phyloP scores from a whole-genome alignment of 2,329 filamentous ascomycete species.

The Mariannaea elegans region DNA sequence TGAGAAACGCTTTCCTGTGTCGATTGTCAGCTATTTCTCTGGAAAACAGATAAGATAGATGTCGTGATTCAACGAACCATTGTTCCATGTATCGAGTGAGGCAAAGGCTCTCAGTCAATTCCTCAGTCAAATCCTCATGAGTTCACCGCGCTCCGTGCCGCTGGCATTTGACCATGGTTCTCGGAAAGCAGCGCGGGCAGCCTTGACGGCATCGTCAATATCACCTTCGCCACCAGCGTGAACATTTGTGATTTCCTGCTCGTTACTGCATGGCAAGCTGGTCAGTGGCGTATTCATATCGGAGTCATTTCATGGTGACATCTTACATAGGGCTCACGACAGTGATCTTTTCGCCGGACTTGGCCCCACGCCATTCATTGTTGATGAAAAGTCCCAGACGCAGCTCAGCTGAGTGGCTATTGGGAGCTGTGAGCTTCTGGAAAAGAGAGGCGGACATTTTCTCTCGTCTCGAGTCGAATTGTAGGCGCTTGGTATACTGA shows the following conservation, averaged over 20 bases:
- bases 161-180: not conserved
- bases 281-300: not conserved
- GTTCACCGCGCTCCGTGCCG: not conserved
- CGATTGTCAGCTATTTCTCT: not conserved
- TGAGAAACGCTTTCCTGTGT: not conserved
- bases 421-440: not conserved
- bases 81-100: not conserved
- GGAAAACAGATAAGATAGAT: not conserved
- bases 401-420: not conserved
- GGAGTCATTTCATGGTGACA: not conserved
- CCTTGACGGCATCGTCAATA: not conserved
- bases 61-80: not conserved
- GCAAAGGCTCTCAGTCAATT: not conserved
- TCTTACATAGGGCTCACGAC: slow-evolving; percentile 12
- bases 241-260: slow-evolving; percentile 14
- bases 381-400: slow-evolving; percentile 10
- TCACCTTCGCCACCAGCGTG: not conserved
- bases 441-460: not conserved
- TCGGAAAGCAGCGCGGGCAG: not conserved
- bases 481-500: too few species aligned
- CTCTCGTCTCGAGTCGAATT: too few species aligned
- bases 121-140: not conserved
- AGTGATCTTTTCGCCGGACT: not conserved
- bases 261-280: not conserved
- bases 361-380: slow-evolving; percentile 13